Conservation (phyloP, 2,329 filamentous ascomycete genomes). For the Davidsoniella australis region DNA sequence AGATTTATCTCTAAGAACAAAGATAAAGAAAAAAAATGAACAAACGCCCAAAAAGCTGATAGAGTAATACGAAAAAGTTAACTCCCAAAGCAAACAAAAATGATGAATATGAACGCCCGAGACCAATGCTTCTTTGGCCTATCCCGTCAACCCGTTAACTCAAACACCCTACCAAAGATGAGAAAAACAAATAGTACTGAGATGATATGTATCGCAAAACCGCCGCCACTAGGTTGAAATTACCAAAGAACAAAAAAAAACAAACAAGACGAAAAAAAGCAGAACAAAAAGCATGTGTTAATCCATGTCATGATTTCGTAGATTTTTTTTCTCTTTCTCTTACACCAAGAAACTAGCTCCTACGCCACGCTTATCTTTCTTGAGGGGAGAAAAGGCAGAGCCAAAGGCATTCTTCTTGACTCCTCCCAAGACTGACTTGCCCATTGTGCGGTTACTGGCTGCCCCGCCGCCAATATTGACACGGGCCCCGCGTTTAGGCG, state of each 20-base stretch:
- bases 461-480: conserved; percentile 12
- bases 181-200: no score
- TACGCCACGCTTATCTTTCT: conserved; percentile 47
- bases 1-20: background rate
- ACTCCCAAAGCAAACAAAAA: no score
- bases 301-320: background rate
- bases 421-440: conserved; percentile 15
- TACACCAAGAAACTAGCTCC: conserved; percentile 42
- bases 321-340: background rate
- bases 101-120: no score
- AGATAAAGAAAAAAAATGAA: background rate
- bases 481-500: conserved; percentile 2
- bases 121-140: no score
- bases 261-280: conserved; percentile 1
- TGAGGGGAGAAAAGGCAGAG: conserved; percentile 51
- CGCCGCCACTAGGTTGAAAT: background rate
- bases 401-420: conserved; percentile 26
- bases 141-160: no score
- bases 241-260: background rate
- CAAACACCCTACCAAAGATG: no score
- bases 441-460: conserved; percentile 2
- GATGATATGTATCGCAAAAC: background rate
- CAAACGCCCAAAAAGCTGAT: no score
- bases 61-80: no score
- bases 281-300: background rate